A percentile compares a stretch with the other conserved stretches of the same genome.
These are phyloP conservation scores for Domatiomyces globalis DNA, from an alignment of 2,329 filamentous ascomycete genomes.

Conservation along the genomic window DNA sequence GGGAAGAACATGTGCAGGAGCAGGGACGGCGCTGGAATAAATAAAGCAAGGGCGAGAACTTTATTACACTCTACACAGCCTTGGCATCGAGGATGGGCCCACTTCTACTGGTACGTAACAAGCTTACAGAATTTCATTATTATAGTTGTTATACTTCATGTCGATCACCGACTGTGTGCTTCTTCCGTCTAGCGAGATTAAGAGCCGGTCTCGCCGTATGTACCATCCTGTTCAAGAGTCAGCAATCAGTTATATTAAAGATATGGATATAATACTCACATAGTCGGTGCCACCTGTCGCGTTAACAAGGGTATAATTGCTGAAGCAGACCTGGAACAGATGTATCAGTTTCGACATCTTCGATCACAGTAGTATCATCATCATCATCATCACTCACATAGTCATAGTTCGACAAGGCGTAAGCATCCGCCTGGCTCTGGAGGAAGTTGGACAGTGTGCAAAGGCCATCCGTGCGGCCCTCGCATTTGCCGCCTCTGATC, in stretches of 20 bases:
- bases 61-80: neutral
- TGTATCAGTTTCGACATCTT: neutral
- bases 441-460: conserved; percentile 32
- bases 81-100: too few species aligned
- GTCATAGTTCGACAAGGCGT: conserved; percentile 32
- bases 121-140: too few species aligned
- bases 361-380: neutral
- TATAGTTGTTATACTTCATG: too few species aligned
- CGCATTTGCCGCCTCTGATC: conserved; percentile 35
- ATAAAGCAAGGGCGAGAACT: neutral
- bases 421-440: conserved; percentile 27
- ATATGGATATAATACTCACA: conserved; percentile 26
- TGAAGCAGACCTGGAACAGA: conserved; percentile 25
- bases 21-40: too few species aligned
- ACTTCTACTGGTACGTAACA: too few species aligned
- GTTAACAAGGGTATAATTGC: conserved; percentile 32
- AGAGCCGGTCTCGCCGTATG: neutral
- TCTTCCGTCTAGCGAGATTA: neutral
- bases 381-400: conserved; percentile 20
- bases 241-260: neutral
- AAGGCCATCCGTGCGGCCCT: conserved; percentile 32
- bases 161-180: too few species aligned
- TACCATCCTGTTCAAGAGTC: neutral
- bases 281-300: conserved; percentile 29
- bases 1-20: conserved; percentile 2